phyloP scores from a whole-genome alignment of 2,329 filamentous ascomycete species.

The Cordyceps militaris region DNA sequence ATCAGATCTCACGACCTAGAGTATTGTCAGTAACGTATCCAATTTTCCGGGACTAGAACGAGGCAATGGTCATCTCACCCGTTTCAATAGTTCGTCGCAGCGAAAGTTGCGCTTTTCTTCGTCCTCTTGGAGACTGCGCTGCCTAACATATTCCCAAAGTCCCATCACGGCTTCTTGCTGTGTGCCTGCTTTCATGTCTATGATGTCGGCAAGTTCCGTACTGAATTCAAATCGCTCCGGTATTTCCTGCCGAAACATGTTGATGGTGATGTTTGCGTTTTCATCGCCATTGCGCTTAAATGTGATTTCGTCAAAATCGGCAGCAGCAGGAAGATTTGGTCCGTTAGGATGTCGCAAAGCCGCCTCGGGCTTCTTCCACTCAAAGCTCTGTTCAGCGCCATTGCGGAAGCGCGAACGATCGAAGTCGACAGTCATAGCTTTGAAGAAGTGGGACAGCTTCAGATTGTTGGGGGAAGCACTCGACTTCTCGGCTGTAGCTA shows the following conservation, averaged over 20 bases:
- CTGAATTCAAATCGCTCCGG: constrained; percentile 80
- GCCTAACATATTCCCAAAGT: constrained; percentile 90
- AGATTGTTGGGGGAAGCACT: constrained; percentile 25
- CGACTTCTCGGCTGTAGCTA: constrained; percentile 28
- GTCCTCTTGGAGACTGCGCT: constrained; percentile 81
- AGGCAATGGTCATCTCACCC: constrained; percentile 45
- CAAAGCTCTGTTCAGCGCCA: constrained; percentile 53
- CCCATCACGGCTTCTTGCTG: constrained; percentile 83
- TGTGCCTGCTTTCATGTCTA: constrained; percentile 82
- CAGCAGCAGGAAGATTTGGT: constrained; percentile 43
- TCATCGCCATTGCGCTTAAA: constrained; percentile 91
- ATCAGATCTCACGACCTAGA: constrained; percentile 67
- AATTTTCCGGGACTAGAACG: not conserved
- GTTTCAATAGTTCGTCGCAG: constrained; percentile 75
- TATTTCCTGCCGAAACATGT: constrained; percentile 73
- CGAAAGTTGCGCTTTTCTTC: constrained; percentile 90
- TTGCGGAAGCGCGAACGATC: constrained; percentile 54
- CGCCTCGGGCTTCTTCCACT: constrained; percentile 79
- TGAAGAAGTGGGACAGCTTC: constrained; percentile 73
- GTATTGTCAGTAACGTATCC: not conserved
- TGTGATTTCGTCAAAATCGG: constrained; percentile 83
- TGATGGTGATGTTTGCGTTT: constrained; percentile 85
- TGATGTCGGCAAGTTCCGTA: constrained; percentile 69
- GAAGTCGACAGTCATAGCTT: constrained; percentile 67
- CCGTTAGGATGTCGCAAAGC: constrained; percentile 41